phyloP scores from a whole-genome alignment of 73 alveolate genomes.

The Tetrahymena elliotti region DNA sequence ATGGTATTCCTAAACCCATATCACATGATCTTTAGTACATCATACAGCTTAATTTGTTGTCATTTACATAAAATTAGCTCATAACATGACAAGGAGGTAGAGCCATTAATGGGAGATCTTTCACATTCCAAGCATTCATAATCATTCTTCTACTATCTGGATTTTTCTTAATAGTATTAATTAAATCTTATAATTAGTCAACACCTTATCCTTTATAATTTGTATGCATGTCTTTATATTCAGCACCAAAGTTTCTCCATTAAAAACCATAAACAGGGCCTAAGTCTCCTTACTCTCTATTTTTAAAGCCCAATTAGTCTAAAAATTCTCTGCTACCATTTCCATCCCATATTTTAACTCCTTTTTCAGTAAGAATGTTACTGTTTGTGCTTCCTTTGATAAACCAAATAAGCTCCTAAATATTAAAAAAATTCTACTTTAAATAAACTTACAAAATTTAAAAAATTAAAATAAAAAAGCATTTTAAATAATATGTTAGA shows the following conservation, averaged over 20 bases:
- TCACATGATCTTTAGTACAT: conserved; percentile 80
- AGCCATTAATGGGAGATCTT: conserved; percentile 86
- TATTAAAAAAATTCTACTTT: neutral
- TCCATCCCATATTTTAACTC: conserved; percentile 93
- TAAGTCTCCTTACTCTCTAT: conserved; percentile 84
- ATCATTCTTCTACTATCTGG: conserved; percentile 82
- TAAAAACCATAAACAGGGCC: conserved; percentile 96
- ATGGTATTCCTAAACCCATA: conserved; percentile 92
- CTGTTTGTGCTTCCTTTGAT: conserved; percentile 88
- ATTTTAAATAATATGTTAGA: neutral
- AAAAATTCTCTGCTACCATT: conserved; percentile 88
- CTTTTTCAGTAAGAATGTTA: conserved; percentile 67
- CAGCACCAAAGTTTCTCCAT: conserved; percentile 97
- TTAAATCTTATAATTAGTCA: conserved; percentile 76
- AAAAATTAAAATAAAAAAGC: neutral
- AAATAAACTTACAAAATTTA: neutral
- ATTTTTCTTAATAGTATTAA: conserved; percentile 63
- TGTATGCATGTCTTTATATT: conserved; percentile 66
- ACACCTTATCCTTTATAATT: conserved; percentile 84
- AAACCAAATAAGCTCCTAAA: conserved; percentile 85
- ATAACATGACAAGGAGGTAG: conserved; percentile 97
- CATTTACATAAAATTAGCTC: conserved; percentile 83
- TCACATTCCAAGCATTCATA: conserved; percentile 93
- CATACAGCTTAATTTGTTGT: conserved; percentile 52
- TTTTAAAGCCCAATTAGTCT: conserved; percentile 68